These are phyloP conservation scores for Trypanosoma caninum DNA, from an alignment of 208 protist genomes.

Conservation along the genomic window DNA sequence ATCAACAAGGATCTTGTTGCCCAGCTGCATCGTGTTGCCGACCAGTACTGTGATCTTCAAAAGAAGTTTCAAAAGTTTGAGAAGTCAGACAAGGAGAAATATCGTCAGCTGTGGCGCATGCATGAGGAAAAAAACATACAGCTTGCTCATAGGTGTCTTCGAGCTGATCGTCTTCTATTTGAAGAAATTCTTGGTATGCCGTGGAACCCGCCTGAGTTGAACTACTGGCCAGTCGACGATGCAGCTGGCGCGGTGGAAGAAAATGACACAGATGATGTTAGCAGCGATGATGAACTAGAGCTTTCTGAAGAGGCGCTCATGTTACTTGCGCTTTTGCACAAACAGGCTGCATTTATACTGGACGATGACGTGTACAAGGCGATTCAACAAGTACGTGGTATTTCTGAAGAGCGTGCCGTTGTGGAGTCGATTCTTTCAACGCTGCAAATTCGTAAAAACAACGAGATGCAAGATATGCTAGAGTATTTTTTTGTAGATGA, in stretches of 20 bases:
- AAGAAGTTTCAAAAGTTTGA: constrained; percentile 94
- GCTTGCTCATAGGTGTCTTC: constrained; percentile 83
- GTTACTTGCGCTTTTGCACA: constrained; percentile 83
- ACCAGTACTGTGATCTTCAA: constrained; percentile 96
- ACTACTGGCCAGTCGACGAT: constrained; percentile 77
- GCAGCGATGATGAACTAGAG: constrained; percentile 51
- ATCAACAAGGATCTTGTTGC: constrained; percentile 94
- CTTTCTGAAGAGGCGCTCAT: constrained; percentile 75
- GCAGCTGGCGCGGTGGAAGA: constrained; percentile 36
- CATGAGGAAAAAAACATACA: constrained; percentile 91
- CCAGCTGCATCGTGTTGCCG: constrained; percentile 90
- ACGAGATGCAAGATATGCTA: constrained; percentile 88
- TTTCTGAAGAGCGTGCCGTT: constrained; percentile 78
- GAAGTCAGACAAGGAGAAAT: constrained; percentile 91
- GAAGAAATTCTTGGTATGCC: constrained; percentile 92
- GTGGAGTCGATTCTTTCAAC: constrained; percentile 93
- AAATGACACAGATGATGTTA: constrained; percentile 35
- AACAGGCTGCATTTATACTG: constrained; percentile 85
- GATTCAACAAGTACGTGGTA: constrained; percentile 57
- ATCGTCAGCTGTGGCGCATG: constrained; percentile 93
- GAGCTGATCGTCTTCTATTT: constrained; percentile 95
- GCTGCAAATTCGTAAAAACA: constrained; percentile 80
- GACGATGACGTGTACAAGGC: constrained; percentile 74
- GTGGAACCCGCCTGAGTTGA: constrained; percentile 80
- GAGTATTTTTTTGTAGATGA: constrained; percentile 79